Evolutionary conservation across 371 early-diverging fungal species (phyloP), one percentile per base, ranked within the genome.

Genomic region (Aphelidium insulamus): DNA sequence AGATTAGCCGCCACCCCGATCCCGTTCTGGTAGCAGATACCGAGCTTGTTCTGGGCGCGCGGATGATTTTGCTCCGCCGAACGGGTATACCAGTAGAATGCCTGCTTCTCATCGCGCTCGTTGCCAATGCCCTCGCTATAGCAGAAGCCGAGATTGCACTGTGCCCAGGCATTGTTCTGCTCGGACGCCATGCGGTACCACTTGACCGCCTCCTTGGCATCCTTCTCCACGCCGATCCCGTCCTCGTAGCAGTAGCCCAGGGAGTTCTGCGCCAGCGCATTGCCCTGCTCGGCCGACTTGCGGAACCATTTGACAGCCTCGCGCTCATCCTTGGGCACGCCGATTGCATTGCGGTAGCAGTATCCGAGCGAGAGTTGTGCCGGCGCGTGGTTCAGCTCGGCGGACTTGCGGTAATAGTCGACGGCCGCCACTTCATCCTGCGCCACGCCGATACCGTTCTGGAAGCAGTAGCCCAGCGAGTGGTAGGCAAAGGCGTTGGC

Each of bases 171-270:
- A 52, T 82, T 80, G 30, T 74, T 76, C 44, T 73, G 68, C 11
- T 56, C 54, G 0, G 94, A 82, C 0, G 86, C 60, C 32, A 59
- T 52, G 29, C 50, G 48, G 46, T 83, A 91, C 80, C 79, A 87
- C 27, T 59, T 48, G 8, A 84, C 70, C 2, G 88, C 87, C 40
- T 60, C 50, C n/a, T 52, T 32, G 1, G 69, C 37, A 46, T 79
- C 63, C 44, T 58, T 50, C 22, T 56, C 55, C 0, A 74, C 59
- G 6, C 83, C 84, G 25, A 73, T 45, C 8, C 88, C 92, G 23
- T 73, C 60, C 41, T 83, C 86, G 45, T 74, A 86, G 39, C 88
- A 87, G 43, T 72, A 84, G 2, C 85, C 92, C 14, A 87, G 56
- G 4, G 77, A 73, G 34, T 79, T 80, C 41, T 77, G 68, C 6